Evolutionary conservation across 495 filamentous ascomycete species (phyloP).

Genomic region (Aspergillus leporis): DNA sequence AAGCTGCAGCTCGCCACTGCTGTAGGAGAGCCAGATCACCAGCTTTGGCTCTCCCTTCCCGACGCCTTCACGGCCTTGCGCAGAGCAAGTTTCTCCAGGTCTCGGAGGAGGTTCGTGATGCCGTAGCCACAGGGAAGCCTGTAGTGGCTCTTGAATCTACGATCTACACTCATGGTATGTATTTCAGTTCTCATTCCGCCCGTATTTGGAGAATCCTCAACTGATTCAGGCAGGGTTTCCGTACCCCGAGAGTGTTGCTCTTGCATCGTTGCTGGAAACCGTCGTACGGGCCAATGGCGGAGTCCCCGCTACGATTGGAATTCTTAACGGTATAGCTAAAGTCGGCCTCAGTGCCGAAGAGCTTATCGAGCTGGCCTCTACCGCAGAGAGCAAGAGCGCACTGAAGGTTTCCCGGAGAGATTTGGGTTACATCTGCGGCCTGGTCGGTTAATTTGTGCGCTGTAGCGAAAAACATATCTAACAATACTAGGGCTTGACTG

Average conservation of each 20-base stretch:
- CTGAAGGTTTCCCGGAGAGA: conserved; percentile 87
- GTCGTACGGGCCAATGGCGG: conserved; percentile 78
- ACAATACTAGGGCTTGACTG: conserved; percentile 55
- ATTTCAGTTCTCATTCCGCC: neutral
- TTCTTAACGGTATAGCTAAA: conserved; percentile 76
- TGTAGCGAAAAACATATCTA: neutral
- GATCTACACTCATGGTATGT: conserved; percentile 76
- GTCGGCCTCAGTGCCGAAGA: conserved; percentile 74
- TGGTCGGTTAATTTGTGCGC: conserved; percentile 52
- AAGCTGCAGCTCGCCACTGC: conserved; percentile 27
- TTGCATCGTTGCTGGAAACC: conserved; percentile 70
- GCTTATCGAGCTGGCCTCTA: conserved; percentile 66
- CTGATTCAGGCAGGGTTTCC: conserved; percentile 66
- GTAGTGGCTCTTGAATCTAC: conserved; percentile 93
- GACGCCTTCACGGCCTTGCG: conserved; percentile 35
- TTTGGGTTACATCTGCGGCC: conserved; percentile 74
- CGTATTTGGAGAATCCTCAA: neutral
- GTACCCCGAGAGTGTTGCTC: conserved; percentile 73
- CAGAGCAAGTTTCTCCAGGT: conserved; percentile 63
- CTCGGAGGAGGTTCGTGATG: conserved; percentile 80
- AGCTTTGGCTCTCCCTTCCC: conserved; percentile 16
- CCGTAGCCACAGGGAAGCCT: conserved; percentile 67
- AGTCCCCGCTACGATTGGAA: conserved; percentile 88
- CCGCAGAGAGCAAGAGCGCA: conserved; percentile 59
- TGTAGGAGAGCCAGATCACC: conserved; percentile 16